Evolutionary conservation across 2,329 filamentous ascomycete species (phyloP).

Genomic region (Ophiostoma triangulosporum): DNA sequence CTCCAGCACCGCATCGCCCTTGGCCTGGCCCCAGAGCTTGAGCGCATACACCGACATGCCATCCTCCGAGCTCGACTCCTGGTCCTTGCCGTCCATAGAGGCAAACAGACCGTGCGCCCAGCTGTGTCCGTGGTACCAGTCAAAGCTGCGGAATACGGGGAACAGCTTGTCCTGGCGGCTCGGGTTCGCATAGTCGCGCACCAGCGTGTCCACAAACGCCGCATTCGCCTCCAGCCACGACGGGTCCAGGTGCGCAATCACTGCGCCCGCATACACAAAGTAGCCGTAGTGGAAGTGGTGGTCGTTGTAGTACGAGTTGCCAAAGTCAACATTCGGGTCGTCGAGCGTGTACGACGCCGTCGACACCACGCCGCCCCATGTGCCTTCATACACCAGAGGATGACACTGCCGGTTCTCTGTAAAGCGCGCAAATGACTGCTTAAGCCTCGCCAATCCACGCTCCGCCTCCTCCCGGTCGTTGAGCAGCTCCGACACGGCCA

Average conservation of each 20-base stretch:
- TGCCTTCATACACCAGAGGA: slow-evolving; percentile 50
- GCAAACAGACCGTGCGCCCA: slow-evolving; percentile 77
- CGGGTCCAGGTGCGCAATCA: slow-evolving; percentile 68
- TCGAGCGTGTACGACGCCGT: slow-evolving; percentile 57
- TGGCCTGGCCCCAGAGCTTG: slow-evolving; percentile 84
- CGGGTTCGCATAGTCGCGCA: slow-evolving; percentile 73
- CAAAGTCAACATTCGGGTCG: slow-evolving; percentile 66
- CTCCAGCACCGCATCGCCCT: slow-evolving; percentile 66
- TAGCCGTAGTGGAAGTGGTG: slow-evolving; percentile 75
- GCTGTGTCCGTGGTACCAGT: slow-evolving; percentile 90
- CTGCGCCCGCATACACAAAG: slow-evolving; percentile 73
- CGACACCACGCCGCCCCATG: slow-evolving; percentile 73
- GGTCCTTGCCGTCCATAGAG: slow-evolving; percentile 59
- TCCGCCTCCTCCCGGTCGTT: slow-evolving; percentile 43
- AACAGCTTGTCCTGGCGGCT: slow-evolving; percentile 57
- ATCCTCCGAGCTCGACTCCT: slow-evolving; percentile 86
- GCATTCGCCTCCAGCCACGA: slow-evolving; percentile 60
- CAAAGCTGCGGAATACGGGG: slow-evolving; percentile 71
- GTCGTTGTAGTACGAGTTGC: slow-evolving; percentile 75
- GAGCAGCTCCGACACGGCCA: slow-evolving; percentile 50
- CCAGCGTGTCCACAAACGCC: slow-evolving; percentile 68
- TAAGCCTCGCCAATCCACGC: slow-evolving; percentile 46
- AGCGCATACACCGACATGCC: slow-evolving; percentile 74
- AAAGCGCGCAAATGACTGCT: slow-evolving; percentile 53
- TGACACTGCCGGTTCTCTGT: slow-evolving; percentile 53